Percentiles rank a stretch among this genome's conserved stretches.
These are phyloP conservation scores for Zymoseptoria brevis DNA, from an alignment of 2,329 filamentous ascomycete genomes.

Conservation along the genomic window DNA sequence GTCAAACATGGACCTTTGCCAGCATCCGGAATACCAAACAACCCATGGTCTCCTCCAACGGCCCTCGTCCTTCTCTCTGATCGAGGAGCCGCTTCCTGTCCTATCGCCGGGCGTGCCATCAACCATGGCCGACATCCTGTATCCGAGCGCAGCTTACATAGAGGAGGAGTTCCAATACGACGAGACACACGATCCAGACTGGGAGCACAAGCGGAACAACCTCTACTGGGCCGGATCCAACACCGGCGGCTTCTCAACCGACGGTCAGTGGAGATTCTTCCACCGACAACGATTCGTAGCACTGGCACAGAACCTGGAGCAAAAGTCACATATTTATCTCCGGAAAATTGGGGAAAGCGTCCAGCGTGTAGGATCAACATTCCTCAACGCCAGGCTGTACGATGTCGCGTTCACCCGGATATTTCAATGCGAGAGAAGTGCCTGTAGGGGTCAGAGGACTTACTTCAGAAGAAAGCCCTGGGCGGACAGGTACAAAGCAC, in stretches of 20 bases:
- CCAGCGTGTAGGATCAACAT: neutral
- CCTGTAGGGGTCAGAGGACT: neutral
- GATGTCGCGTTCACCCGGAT: constrained; percentile 42
- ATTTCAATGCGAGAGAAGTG: constrained; percentile 36
- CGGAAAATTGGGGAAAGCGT: neutral
- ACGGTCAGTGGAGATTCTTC: constrained; percentile 87
- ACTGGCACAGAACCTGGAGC: constrained; percentile 28
- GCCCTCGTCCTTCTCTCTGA: neutral
- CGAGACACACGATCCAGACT: constrained; percentile 58
- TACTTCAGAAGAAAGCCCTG: constrained; percentile 1
- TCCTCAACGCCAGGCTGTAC: constrained; percentile 22
- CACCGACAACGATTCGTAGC: constrained; percentile 85
- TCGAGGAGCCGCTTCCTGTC: neutral
- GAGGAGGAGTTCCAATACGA: constrained; percentile 76
- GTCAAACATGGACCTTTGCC: neutral
- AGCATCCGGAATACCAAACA: neutral
- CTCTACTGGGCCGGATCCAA: constrained; percentile 96
- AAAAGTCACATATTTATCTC: neutral
- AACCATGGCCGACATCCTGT: constrained; percentile 61
- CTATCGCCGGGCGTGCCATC: neutral
- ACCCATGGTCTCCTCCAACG: neutral
- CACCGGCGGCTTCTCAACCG: constrained; percentile 83
- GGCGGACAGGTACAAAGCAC: constrained; percentile 2
- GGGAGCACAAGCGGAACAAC: constrained; percentile 65
- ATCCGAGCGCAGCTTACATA: constrained; percentile 97